These are phyloP conservation scores for Penicillium sp. DNA, from an alignment of 2,329 filamentous ascomycete genomes.

Conservation along the genomic window DNA sequence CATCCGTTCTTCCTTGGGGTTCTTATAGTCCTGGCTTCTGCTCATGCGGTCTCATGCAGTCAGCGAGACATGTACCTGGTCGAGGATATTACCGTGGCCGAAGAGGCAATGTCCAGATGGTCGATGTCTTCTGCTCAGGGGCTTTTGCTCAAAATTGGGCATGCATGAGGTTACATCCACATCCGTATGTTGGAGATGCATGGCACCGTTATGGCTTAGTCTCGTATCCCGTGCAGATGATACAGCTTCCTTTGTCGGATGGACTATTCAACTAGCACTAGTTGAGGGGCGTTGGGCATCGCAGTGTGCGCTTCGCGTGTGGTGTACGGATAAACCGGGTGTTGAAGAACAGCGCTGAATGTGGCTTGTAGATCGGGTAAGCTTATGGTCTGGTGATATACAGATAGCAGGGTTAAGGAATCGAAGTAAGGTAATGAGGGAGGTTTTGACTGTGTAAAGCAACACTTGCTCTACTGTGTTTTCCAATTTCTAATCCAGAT, in stretches of 20 bases:
- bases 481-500: neutral
- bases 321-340: neutral
- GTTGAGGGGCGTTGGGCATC: neutral
- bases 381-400: neutral
- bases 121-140: neutral
- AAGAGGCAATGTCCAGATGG: neutral
- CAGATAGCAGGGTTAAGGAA: neutral
- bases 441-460: neutral
- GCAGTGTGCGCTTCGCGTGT: rapidly evolving
- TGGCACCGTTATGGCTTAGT: neutral
- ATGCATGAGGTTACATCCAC: neutral
- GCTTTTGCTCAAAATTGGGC: neutral
- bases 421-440: neutral
- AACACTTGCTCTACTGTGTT: neutral
- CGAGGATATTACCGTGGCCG: neutral
- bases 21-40: neutral
- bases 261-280: neutral
- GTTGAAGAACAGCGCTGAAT: neutral
- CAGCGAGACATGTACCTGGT: neutral
- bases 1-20: neutral
- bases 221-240: neutral
- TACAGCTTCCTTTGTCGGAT: neutral
- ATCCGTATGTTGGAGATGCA: too few species aligned
- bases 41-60: too few species aligned
- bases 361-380: neutral